A percentile compares a stretch with the other conserved stretches of the same genome.
Conservation (phyloP, 345 rosid genomes). For the Lumnitzera racemosa region DNA sequence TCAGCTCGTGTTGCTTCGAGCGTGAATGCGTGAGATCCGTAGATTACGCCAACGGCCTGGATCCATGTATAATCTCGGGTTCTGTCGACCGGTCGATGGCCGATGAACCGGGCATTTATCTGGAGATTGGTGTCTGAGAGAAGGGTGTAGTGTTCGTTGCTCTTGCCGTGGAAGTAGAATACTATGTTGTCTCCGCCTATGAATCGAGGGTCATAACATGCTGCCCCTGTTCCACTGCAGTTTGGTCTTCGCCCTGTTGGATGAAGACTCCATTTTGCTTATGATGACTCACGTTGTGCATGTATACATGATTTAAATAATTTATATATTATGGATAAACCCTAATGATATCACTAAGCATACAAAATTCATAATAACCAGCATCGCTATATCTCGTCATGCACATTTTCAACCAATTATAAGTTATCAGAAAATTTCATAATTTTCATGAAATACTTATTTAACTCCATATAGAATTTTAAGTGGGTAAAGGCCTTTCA, state of each 20-base stretch:
- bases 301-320: no score
- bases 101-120: not conserved
- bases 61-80: constrained; percentile 38
- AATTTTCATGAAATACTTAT: no score
- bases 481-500: no score
- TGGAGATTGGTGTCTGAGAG: not conserved
- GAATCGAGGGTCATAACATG: constrained; percentile 4
- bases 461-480: no score
- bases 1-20: not conserved
- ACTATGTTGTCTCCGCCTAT: not conserved
- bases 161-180: constrained; percentile 3
- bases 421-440: no score
- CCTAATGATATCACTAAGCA: no score
- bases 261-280: no score
- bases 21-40: not conserved
- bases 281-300: no score
- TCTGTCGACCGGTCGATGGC: constrained; percentile 21
- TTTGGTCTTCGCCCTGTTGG: constrained; percentile 11
- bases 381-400: no score
- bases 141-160: constrained; percentile 3
- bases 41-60: constrained; percentile 19
- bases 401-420: no score
- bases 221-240: constrained; percentile 10
- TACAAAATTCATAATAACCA: no score
- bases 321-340: no score